Percentiles rank a stretch among this genome's conserved stretches.
Conservation (phyloP, 371 early-diverging fungal genomes). For the Syncephalastrum contaminatum region DNA sequence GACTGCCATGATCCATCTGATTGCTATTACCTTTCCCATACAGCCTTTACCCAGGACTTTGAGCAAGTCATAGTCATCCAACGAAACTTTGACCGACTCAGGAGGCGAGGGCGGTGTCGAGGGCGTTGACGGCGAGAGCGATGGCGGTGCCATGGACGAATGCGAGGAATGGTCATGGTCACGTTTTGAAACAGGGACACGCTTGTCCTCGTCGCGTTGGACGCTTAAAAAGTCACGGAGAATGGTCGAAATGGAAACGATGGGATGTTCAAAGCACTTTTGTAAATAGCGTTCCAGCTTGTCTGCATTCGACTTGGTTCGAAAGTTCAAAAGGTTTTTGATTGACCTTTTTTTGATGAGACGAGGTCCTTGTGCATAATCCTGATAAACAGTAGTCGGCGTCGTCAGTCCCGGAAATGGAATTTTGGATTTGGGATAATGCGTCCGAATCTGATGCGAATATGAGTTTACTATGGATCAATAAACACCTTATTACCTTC, state of each 20-base stretch:
- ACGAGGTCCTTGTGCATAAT: slow-evolving; percentile 8
- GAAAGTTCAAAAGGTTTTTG: slow-evolving; percentile 25
- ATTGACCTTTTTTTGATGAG: slow-evolving; percentile 26
- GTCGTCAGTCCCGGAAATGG: slow-evolving; percentile 35
- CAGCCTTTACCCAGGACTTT: slow-evolving; percentile 76
- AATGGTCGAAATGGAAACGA: slow-evolving; percentile 36
- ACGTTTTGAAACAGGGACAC: neutral
- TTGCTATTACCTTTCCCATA: slow-evolving; percentile 63
- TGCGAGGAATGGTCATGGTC: neutral
- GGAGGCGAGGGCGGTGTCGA: slow-evolving; percentile 5
- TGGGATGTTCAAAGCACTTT: slow-evolving; percentile 40
- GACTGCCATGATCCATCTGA: neutral
- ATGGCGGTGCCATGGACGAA: slow-evolving; percentile 8
- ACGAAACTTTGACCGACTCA: neutral
- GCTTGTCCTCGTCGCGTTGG: slow-evolving; percentile 43
- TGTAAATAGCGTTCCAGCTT: slow-evolving; percentile 46
- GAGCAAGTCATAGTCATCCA: slow-evolving; percentile 62
- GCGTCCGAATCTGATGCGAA: slow-evolving; percentile 28
- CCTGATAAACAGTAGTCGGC: slow-evolving; percentile 15
- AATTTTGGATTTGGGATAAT: slow-evolving; percentile 42
- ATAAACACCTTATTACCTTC: slow-evolving; percentile 30
- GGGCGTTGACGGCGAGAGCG: slow-evolving; percentile 5
- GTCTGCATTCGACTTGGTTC: slow-evolving; percentile 37
- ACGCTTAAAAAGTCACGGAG: slow-evolving; percentile 46
- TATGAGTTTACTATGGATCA: neutral